Evolutionary conservation across 1,284 basidiomycete genomes (phyloP).

Genomic region (Boletus holoroseus): DNA sequence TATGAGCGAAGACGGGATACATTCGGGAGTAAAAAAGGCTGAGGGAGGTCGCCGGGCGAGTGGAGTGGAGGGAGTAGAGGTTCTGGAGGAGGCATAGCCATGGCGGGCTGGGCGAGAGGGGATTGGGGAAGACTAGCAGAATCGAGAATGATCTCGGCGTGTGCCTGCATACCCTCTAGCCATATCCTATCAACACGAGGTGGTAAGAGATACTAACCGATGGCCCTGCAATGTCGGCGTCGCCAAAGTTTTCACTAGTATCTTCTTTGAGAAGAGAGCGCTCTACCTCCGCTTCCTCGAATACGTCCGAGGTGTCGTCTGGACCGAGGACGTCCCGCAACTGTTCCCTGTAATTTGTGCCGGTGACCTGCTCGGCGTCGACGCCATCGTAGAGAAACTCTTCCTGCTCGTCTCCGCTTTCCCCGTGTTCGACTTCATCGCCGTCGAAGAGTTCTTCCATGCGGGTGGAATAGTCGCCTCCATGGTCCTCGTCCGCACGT

Average conservation of each 20-base stretch:
- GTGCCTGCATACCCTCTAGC: slow-evolving; percentile 25
- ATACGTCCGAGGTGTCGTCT: slow-evolving; percentile 52
- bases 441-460: slow-evolving; percentile 68
- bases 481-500: slow-evolving; percentile 32
- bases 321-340: slow-evolving; percentile 68
- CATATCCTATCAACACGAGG: slow-evolving; percentile 15
- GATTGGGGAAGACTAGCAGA: slow-evolving; percentile 42
- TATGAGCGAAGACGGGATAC: slow-evolving; percentile 79
- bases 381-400: slow-evolving; percentile 68
- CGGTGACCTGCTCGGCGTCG: slow-evolving; percentile 47
- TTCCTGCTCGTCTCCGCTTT: slow-evolving; percentile 48
- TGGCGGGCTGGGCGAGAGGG: slow-evolving; percentile 34
- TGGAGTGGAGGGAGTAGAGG: slow-evolving; percentile 32
- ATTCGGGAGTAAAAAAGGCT: slow-evolving; percentile 66
- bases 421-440: slow-evolving; percentile 37
- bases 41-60: slow-evolving; percentile 35
- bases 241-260: slow-evolving; percentile 26
- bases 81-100: slow-evolving; percentile 36
- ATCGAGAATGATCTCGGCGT: slow-evolving; percentile 40
- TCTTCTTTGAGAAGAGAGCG: slow-evolving; percentile 40
- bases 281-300: slow-evolving; percentile 46
- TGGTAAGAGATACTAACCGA: slow-evolving; percentile 37
- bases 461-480: slow-evolving; percentile 62
- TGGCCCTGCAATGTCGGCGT: slow-evolving; percentile 34
- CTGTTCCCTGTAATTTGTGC: slow-evolving; percentile 55